Evolutionary conservation across 2,329 filamentous ascomycete genomes (phyloP).

Genomic region (Truncatella angustata): DNA sequence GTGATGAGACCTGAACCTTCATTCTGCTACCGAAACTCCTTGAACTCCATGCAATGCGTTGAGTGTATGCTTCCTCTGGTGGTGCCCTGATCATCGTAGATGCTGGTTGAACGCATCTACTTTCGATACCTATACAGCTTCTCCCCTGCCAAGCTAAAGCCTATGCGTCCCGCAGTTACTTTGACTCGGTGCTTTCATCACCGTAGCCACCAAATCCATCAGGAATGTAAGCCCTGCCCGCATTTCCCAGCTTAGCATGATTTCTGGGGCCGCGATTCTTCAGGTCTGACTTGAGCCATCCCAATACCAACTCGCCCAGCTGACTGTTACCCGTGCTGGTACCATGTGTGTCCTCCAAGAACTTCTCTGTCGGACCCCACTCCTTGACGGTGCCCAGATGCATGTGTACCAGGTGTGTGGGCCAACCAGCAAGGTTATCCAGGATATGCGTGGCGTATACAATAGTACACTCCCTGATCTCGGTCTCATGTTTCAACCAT

Average conservation of each 20-base stretch:
- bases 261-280: slow-evolving; percentile 74
- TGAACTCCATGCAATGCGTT: slow-evolving; percentile 4
- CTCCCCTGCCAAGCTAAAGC: too few relatives aligned
- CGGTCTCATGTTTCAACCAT: slow-evolving; percentile 86
- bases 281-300: slow-evolving; percentile 83
- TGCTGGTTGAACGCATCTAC: slow-evolving; percentile 1
- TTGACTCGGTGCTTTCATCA: slow-evolving; percentile 37
- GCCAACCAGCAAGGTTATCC: slow-evolving; percentile 93
- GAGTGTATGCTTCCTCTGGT: slow-evolving; percentile 3
- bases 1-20: slow-evolving; percentile 8
- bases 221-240: slow-evolving; percentile 63
- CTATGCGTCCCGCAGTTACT: too few relatives aligned
- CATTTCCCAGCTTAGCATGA: slow-evolving; percentile 49
- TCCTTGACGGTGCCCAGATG: slow-evolving; percentile 83
- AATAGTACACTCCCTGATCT: slow-evolving; percentile 78
- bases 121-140: too few relatives aligned
- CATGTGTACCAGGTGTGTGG: slow-evolving; percentile 95
- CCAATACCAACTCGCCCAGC: slow-evolving; percentile 82
- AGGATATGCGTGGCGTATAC: slow-evolving; percentile 98
- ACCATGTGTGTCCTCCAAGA: slow-evolving; percentile 53
- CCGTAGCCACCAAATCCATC: slow-evolving; percentile 56
- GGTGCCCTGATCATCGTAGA: background rate
- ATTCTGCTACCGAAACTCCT: background rate
- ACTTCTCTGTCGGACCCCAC: slow-evolving; percentile 72
- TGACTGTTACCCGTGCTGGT: slow-evolving; percentile 68